Base-by-base conservation (phyloP, 192 early-diverging fungal species). In the Rhizoclosmatium globosum region DNA sequence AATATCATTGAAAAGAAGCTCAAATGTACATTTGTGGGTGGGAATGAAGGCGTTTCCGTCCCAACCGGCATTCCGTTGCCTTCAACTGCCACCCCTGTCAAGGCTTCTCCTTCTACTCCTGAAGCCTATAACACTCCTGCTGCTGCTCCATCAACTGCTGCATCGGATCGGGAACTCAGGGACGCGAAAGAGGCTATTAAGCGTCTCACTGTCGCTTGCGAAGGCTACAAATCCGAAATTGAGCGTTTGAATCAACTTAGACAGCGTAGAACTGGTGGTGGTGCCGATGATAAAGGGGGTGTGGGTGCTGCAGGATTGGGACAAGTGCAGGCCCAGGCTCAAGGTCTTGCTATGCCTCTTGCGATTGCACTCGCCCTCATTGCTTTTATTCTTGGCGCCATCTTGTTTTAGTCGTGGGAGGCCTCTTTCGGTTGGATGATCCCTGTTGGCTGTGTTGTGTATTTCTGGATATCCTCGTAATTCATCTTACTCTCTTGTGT, bases 211-310 rank as follows among this genome's bases (percentile, higher is more conserved):
- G 72, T 77, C 19, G 85, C 86, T 13, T 87, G 85, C 75, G 89
- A 90, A 21, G 87, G 82, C 11, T 90, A 90, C 79, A 88, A 88
- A 65, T 70, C 82, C 17, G 89, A 90, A 68, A 82, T 90, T 61
- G 89, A 90, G 56, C 71, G 89, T 4, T 70, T 88, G 4, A 85
- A 87, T 69, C 43, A 56, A 2, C 59, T 88, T 50, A 64, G 87
- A 17, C 87, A 87, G 59, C 71, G 89, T 4, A 53, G 81, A 47
- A 71, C 60, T 13, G 77, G 70, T 48, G 76, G 43, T 2, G 50
- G 47, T 6, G 43, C 39, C 47, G 43, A 45, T n/a, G 71, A 48
- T 19, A 56, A 74, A 42, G 58, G 45, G 7, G 50, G 47, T 42
- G 64, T 47, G 11, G 50, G 60, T 50, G 71, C 70, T 41, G 57